These are phyloP conservation scores for Ustilago xerochloae DNA, from an alignment of 1,284 basidiomycete genomes.

Conservation along the genomic window DNA sequence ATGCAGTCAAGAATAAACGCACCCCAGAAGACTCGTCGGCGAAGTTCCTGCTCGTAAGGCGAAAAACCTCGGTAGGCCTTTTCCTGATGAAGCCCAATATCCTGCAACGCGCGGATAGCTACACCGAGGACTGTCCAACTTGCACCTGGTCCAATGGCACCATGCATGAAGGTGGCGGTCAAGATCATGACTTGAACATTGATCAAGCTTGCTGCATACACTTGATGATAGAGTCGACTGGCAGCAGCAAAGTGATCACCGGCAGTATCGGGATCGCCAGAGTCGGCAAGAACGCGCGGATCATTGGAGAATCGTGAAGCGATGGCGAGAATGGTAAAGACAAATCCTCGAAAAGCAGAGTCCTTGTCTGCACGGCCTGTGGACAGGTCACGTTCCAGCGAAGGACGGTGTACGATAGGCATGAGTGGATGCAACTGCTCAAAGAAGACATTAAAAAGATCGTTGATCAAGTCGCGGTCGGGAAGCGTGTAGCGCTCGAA, in stretches of 20 bases:
- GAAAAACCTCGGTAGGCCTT: slow-evolving; percentile 54
- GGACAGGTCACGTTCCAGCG: slow-evolving; percentile 49
- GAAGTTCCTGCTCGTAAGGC: slow-evolving; percentile 57
- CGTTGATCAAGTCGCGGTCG: slow-evolving; percentile 40
- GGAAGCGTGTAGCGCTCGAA: slow-evolving; percentile 56
- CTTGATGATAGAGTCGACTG: slow-evolving; percentile 60
- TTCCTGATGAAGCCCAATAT: slow-evolving; percentile 62
- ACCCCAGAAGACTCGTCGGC: slow-evolving; percentile 58
- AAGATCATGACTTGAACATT: slow-evolving; percentile 62
- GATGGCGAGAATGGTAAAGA: slow-evolving; percentile 61
- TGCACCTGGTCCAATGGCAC: slow-evolving; percentile 54
- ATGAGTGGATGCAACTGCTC: slow-evolving; percentile 54
- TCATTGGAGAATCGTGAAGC: slow-evolving; percentile 58
- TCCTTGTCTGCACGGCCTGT: slow-evolving; percentile 53
- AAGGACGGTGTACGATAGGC: slow-evolving; percentile 58
- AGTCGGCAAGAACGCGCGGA: slow-evolving; percentile 50
- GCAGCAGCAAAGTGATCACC: slow-evolving; percentile 62
- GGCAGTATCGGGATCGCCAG: slow-evolving; percentile 48
- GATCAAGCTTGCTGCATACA: slow-evolving; percentile 58
- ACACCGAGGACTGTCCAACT: slow-evolving; percentile 61
- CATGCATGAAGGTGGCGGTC: slow-evolving; percentile 58
- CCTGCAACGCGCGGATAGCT: slow-evolving; percentile 57
- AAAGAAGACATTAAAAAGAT: slow-evolving; percentile 55
- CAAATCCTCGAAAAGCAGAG: slow-evolving; percentile 58
- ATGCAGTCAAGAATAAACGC: slow-evolving; percentile 60